Evolutionary conservation across 163 green algal species (phyloP), one percentile per base, ranked within the genome.

Genomic region (Smithsoniella earleae): DNA sequence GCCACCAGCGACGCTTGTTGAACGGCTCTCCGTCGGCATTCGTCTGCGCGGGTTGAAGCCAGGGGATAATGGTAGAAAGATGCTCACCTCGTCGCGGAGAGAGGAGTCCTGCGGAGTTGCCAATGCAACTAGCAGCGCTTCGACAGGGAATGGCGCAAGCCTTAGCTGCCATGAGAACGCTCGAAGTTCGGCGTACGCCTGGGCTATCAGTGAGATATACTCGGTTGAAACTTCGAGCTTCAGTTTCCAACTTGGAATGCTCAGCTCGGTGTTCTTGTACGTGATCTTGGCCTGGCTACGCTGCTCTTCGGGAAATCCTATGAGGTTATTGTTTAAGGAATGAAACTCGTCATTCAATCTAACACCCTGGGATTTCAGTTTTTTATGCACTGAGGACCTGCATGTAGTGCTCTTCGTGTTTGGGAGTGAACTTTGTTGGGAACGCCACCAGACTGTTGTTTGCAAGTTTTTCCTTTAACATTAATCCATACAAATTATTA

Each of bases 281-380:
- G 58, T 69, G 58, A 69, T 69, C 16, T 33, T 16, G 3, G 58
- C 58, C 25, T 69, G 58, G 6, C 16, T 69, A 31, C 58, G 58
- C n/a, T 37, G 6, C 58, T 37, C n/a, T 16, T 69, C 58, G 3
- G 58, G 58, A 31, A 69, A 69, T n/a, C 58, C 25, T 5, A 69
- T 38, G 58, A 69, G 58, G 58, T 36, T 36, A 13, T 69, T 69
- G 25, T 69, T 69, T 36, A 69, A 25, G 25, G 27, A 43, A 31
- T 69, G 58, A 31, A 69, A 69, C 58, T 69, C 58, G 25, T 69
- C 58, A 34, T 69, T 69, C 27, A 69, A 30, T 1, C 58, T 30
- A 30, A 69, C 58, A n/a, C 58, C 58, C 1, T 69, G 58, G 1
- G 58, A 10, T 13, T 13, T 10, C 13, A 22, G 40, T 13, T 49